Conservation (phyloP, 768 basidiomycete species). For the Auriscalpium vulgare region DNA sequence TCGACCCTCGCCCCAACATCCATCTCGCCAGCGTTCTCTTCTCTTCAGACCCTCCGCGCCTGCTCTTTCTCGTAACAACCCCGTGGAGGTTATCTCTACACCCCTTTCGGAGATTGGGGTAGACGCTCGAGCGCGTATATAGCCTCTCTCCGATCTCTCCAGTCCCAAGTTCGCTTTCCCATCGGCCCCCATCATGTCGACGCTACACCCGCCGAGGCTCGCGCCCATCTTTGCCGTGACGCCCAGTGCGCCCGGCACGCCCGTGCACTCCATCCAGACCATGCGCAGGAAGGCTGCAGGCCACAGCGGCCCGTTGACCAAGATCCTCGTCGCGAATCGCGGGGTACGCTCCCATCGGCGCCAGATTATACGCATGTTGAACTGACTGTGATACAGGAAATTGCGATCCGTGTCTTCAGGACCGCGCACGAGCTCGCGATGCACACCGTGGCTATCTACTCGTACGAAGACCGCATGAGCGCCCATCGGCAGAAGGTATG, state of each 20-base stretch:
- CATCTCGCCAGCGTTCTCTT: no score
- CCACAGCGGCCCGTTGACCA: constrained; percentile 84
- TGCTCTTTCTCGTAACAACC: no score
- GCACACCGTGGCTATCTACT: constrained; percentile 99
- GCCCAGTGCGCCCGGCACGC: constrained; percentile 75
- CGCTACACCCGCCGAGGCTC: constrained; percentile 65
- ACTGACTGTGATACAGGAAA: constrained; percentile 55
- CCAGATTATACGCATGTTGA: background rate
- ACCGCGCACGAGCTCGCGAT: constrained; percentile 98
- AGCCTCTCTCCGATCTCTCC: background rate
- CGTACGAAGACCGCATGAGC: constrained; percentile 90
- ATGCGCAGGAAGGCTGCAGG: constrained; percentile 88
- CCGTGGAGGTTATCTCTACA: no score
- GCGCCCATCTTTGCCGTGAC: constrained; percentile 64
- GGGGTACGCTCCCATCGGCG: constrained; percentile 49
- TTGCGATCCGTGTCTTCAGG: constrained; percentile 96
- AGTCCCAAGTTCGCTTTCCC: background rate
- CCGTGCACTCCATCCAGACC: constrained; percentile 84
- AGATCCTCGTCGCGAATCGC: constrained; percentile 88
- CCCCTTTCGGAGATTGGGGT: background rate
- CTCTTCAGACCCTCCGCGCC: no score
- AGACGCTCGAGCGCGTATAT: constrained; percentile 6
- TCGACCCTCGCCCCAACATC: no score
- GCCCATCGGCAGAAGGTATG: constrained; percentile 94
- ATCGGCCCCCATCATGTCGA: constrained; percentile 11